These are phyloP conservation scores for Claviceps purpurea DNA, from an alignment of 2,329 filamentous ascomycete genomes.

Conservation along the genomic window DNA sequence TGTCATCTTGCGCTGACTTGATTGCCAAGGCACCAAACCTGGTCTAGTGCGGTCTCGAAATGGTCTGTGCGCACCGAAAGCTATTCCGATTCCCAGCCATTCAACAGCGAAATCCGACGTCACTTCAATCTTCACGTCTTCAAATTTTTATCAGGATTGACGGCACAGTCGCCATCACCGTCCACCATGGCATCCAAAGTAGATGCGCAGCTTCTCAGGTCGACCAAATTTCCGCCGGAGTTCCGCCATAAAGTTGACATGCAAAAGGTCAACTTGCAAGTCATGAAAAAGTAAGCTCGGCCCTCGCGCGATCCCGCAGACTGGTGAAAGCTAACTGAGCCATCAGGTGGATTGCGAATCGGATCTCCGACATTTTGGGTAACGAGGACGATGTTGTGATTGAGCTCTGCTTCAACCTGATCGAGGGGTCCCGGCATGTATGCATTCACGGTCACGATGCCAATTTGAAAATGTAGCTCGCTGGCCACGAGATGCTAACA, in stretches of 20 bases:
- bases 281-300: conserved; percentile 78
- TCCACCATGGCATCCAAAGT: conserved; percentile 64
- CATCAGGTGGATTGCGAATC: conserved; percentile 78
- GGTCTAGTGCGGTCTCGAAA: background rate
- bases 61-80: conserved; percentile 2
- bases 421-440: conserved; percentile 65
- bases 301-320: background rate
- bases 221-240: conserved; percentile 85
- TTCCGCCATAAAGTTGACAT: conserved; percentile 96
- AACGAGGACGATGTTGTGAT: conserved; percentile 93
- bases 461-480: background rate
- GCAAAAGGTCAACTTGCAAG: conserved; percentile 89
- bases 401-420: conserved; percentile 59
- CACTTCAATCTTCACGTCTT: background rate
- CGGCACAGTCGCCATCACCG: conserved; percentile 1
- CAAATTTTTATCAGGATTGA: background rate
- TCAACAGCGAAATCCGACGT: conserved; percentile 6
- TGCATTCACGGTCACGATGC: background rate
- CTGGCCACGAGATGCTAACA: conserved; percentile 20
- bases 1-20: too few species aligned
- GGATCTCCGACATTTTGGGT: conserved; percentile 77
- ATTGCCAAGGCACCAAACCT: too few species aligned
- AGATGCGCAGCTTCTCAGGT: conserved; percentile 77
- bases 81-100: conserved; percentile 4
- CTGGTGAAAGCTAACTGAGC: conserved; percentile 8